Base-by-base conservation (phyloP, 495 filamentous ascomycete species). In the Penicillium canescens region DNA sequence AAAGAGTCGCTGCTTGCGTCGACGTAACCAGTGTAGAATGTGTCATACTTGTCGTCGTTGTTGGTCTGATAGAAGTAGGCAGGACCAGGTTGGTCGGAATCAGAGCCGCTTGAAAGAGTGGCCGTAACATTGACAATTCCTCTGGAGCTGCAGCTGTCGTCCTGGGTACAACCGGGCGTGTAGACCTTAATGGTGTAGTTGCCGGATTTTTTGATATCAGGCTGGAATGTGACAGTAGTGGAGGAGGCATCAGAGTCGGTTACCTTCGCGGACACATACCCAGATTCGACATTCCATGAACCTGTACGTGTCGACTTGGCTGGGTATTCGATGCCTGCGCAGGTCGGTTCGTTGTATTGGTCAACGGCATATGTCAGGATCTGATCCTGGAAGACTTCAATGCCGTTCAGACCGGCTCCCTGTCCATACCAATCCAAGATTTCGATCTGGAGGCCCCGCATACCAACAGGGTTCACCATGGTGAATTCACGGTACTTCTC, bases 1-100 rank as follows among this genome's bases (percentile, higher is more conserved):
- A 98, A 98, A 18, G 78, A 79, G 57, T 77, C 77, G 31, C 84
- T 86, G 56, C 78, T 86, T 26, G 84, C 85, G 62, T 98, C 91
- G 50, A 99, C 84, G 54, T 81, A 82, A 7, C 92, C 95, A 52
- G 83, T 85, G 67, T 92, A 96, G 52, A 98, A 83, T 50, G 86
- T 83, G 62, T 98, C 95, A 57, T 94, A 96, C 70, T 98, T 99
- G 73, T 96, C 91, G 63, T 86, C 90, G 57, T 91, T 73, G 69
- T 98, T 98, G 14, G 91, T 96, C 73, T 99, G 95, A 65, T 78
- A 93, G 11, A 95, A 67, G 12, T 72, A 67, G 0, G 79, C 71
- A 13, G 78, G 65, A 10, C 76, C 52, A 24, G 80, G 70, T 50
- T 73, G 54, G 7, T 68, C 55, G 9, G 63, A 45, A 36, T 60